These are phyloP conservation scores for Aspergillus viridinutans DNA, from an alignment of 2,329 filamentous ascomycete species.

Conservation along the genomic window DNA sequence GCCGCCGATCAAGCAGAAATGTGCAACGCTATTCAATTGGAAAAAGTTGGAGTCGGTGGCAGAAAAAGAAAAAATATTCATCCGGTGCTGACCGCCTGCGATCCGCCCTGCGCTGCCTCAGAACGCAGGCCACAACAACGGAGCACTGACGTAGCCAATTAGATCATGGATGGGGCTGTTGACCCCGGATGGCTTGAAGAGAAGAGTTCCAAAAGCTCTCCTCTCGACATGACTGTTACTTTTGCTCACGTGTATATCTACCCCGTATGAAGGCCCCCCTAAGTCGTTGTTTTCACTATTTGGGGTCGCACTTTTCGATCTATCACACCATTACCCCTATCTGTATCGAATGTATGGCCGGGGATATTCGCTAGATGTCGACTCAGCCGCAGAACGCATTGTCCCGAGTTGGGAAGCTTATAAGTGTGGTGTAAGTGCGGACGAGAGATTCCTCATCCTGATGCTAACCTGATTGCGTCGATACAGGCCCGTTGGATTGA, in stretches of 20 bases:
- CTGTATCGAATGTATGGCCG: slow-evolving; percentile 30
- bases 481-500: slow-evolving; percentile 71
- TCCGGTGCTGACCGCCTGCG: slow-evolving; percentile 21
- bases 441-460: background rate
- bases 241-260: slow-evolving; percentile 13
- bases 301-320: slow-evolving; percentile 2
- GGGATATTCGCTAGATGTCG: slow-evolving; percentile 39
- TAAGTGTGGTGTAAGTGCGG: slow-evolving; percentile 43
- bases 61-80: slow-evolving; percentile 29
- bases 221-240: slow-evolving; percentile 12
- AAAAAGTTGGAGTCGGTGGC: slow-evolving; percentile 20
- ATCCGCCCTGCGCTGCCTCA: slow-evolving; percentile 14
- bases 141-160: slow-evolving; percentile 36
- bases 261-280: slow-evolving; percentile 8
- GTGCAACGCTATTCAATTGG: slow-evolving; percentile 5
- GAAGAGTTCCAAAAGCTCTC: slow-evolving; percentile 9
- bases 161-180: slow-evolving; percentile 20
- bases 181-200: slow-evolving; percentile 17
- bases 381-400: slow-evolving; percentile 34
- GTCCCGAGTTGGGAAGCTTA: slow-evolving; percentile 41
- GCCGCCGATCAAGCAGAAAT: background rate
- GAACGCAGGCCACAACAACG: slow-evolving; percentile 10
- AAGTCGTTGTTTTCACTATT: slow-evolving; percentile 1
- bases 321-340: slow-evolving; percentile 7
- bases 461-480: slow-evolving; percentile 10